Conservation (phyloP, 2,329 filamentous ascomycete species). For the Verticillium klebahnii region DNA sequence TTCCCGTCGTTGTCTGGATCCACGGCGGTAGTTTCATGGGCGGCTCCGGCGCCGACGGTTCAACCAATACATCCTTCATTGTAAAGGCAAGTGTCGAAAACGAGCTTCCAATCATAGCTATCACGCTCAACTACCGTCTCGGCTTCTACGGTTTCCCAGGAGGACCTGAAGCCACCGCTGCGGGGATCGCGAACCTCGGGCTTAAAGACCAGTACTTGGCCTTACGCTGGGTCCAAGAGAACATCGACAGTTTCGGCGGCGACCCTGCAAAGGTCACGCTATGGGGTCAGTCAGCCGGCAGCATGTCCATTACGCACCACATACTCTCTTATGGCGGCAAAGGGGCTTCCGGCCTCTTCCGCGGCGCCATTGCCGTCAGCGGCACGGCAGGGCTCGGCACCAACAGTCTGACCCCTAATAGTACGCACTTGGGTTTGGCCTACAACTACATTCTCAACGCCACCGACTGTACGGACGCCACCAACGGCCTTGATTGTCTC, state of each 20-base stretch:
- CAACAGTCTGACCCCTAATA: not conserved
- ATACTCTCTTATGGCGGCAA: slow-evolving; percentile 5
- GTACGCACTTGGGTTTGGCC: not conserved
- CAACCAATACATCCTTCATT: slow-evolving; percentile 58
- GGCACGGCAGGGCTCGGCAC: slow-evolving; percentile 2
- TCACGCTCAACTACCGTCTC: slow-evolving; percentile 44
- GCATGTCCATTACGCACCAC: slow-evolving; percentile 4
- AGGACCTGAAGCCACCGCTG: slow-evolving; percentile 30
- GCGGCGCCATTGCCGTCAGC: slow-evolving; percentile 3
- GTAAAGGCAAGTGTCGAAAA: slow-evolving; percentile 40
- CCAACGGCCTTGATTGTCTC: slow-evolving; percentile 4
- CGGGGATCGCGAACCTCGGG: slow-evolving; percentile 51
- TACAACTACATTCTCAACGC: slow-evolving; percentile 2
- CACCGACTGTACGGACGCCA: slow-evolving; percentile 4
- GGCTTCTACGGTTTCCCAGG: slow-evolving; percentile 56
- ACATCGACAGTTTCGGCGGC: slow-evolving; percentile 48
- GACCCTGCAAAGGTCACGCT: slow-evolving; percentile 43
- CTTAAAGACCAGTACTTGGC: slow-evolving; percentile 45
- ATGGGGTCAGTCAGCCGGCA: slow-evolving; percentile 42
- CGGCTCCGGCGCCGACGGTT: slow-evolving; percentile 30
- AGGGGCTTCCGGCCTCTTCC: slow-evolving; percentile 1
- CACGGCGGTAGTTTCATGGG: slow-evolving; percentile 32
- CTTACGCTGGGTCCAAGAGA: slow-evolving; percentile 50
- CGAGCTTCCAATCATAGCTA: slow-evolving; percentile 40
- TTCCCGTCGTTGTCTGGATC: slow-evolving; percentile 57